A percentile compares a stretch with the other conserved stretches of the same genome.
phyloP scores from a whole-genome alignment of 352 stramenopile species.

The Aphanomyces stellatus region DNA sequence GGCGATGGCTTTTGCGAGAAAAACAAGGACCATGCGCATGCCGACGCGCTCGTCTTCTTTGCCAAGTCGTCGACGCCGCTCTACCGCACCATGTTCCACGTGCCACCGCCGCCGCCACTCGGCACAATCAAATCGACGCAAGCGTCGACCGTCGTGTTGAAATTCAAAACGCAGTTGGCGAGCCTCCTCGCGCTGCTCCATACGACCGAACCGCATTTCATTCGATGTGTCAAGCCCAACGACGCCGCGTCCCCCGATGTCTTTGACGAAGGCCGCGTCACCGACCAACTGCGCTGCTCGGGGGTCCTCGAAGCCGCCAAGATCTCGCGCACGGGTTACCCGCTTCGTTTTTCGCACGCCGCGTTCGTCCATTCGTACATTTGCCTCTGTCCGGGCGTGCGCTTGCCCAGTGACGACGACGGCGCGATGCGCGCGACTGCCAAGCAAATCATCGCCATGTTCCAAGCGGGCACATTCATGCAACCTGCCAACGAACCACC shows the following conservation, averaged over 20 bases:
- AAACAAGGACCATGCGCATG: slow-evolving; percentile 1
- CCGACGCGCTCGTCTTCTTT: not conserved
- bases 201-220: slow-evolving; percentile 89
- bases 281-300: slow-evolving; percentile 80
- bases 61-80: not conserved
- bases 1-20: not conserved
- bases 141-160: slow-evolving; percentile 24
- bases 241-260: slow-evolving; percentile 44
- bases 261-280: slow-evolving; percentile 58
- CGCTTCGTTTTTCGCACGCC: slow-evolving; percentile 92
- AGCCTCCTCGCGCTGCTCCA: slow-evolving; percentile 92
- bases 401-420: not conserved
- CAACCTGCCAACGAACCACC: slow-evolving; percentile 9
- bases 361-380: slow-evolving; percentile 80
- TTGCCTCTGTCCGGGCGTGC: not conserved
- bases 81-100: not conserved
- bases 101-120: not conserved
- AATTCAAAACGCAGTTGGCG: slow-evolving; percentile 92
- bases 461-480: not conserved
- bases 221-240: slow-evolving; percentile 88
- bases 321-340: slow-evolving; percentile 85
- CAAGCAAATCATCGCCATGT: not conserved
- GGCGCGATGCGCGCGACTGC: not conserved
- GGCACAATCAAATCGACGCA: not conserved
- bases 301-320: slow-evolving; percentile 84